These are phyloP conservation scores for Moesziomyces antarcticus DNA, from an alignment of 1,284 basidiomycete species.

Conservation along the genomic window DNA sequence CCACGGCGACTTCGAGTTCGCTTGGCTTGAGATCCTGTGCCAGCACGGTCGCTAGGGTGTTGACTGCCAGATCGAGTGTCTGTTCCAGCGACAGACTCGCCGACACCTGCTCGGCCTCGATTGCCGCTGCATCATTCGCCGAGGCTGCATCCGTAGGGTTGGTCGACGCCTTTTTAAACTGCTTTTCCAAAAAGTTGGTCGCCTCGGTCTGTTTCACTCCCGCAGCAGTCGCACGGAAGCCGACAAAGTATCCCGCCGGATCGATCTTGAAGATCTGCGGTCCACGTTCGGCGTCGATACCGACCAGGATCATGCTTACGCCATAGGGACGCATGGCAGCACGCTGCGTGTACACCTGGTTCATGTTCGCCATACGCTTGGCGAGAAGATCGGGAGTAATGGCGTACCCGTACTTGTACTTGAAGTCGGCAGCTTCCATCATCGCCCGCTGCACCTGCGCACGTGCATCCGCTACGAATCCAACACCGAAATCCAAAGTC, in stretches of 20 bases:
- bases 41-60: conserved; percentile 90
- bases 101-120: conserved; percentile 49
- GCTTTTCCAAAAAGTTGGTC: conserved; percentile 95
- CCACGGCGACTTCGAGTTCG: conserved; percentile 73
- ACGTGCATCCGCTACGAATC: conserved; percentile 94
- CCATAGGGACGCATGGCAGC: conserved; percentile 97
- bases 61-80: conserved; percentile 83
- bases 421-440: conserved; percentile 90
- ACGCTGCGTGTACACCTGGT: conserved; percentile 97
- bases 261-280: conserved; percentile 98
- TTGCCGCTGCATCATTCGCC: conserved; percentile 54
- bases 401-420: conserved; percentile 95
- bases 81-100: conserved; percentile 54
- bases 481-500: too few relatives aligned
- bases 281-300: conserved; percentile 82
- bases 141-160: conserved; percentile 5
- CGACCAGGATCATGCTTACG: conserved; percentile 96
- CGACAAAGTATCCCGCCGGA: conserved; percentile 97
- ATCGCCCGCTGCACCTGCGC: conserved; percentile 90
- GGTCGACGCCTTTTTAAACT: conserved; percentile 86
- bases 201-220: conserved; percentile 99
- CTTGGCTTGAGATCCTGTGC: conserved; percentile 89
- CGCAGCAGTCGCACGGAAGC: conserved; percentile 94
- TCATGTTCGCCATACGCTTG: conserved; percentile 94
- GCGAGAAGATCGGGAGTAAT: conserved; percentile 95